Conservation (phyloP, 2,329 filamentous ascomycete species). For the Cladosporium sp. region DNA sequence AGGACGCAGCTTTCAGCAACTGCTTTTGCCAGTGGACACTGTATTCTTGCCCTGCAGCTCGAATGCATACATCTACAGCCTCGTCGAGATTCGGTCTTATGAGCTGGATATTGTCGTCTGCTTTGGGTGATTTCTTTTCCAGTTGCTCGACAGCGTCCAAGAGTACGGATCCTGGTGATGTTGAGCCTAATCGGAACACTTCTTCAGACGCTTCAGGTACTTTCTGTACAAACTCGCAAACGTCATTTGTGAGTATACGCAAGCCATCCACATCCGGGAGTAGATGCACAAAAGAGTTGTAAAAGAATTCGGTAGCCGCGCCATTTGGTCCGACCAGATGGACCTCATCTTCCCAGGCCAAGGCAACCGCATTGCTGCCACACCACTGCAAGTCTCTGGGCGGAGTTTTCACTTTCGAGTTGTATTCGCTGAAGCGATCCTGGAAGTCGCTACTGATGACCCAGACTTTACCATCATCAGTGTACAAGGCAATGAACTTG, state of each 20-base stretch:
- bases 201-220: slow-evolving; percentile 69
- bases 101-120: slow-evolving; percentile 94
- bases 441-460: slow-evolving; percentile 96
- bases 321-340: slow-evolving; percentile 86
- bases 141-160: slow-evolving; percentile 88
- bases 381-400: slow-evolving; percentile 94
- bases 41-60: slow-evolving; percentile 89
- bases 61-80: slow-evolving; percentile 89
- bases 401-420: slow-evolving; percentile 77
- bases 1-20: slow-evolving; percentile 91
- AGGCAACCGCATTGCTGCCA: slow-evolving; percentile 84
- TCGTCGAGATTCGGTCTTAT: slow-evolving; percentile 84
- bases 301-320: slow-evolving; percentile 68
- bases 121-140: slow-evolving; percentile 90
- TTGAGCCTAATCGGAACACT: slow-evolving; percentile 83
- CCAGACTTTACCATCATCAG: slow-evolving; percentile 77
- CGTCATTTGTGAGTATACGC: slow-evolving; percentile 81
- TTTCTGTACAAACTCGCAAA: slow-evolving; percentile 96
- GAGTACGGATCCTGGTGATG: slow-evolving; percentile 85
- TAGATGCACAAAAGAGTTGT: slow-evolving; percentile 86
- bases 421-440: slow-evolving; percentile 84
- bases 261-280: slow-evolving; percentile 88
- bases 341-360: slow-evolving; percentile 97
- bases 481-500: slow-evolving; percentile 82
- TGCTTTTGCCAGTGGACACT: slow-evolving; percentile 90